Evolutionary conservation across 1,139 yeast genomes (phyloP).

Genomic region (Pichia sp.): DNA sequence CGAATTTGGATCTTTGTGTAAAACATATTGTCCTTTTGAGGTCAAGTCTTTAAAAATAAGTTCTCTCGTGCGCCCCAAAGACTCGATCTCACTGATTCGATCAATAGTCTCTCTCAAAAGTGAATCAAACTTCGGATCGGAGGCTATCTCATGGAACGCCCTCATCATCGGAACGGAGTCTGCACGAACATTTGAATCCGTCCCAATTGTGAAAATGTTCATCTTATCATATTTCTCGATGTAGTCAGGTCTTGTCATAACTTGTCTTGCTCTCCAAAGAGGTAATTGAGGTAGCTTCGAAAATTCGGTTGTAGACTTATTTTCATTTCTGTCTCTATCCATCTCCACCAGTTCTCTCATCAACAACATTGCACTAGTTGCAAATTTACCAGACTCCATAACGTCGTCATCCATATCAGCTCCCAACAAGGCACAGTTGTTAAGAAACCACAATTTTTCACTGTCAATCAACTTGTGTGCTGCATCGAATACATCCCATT

Average conservation of each 20-base stretch:
- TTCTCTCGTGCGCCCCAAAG: constrained; percentile 77
- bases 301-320: constrained; percentile 25
- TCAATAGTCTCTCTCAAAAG: constrained; percentile 66
- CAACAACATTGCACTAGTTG: constrained; percentile 71
- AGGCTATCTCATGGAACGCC: constrained; percentile 75
- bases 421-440: constrained; percentile 77
- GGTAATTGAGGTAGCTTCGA: constrained; percentile 71
- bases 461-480: constrained; percentile 70
- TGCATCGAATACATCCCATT: constrained; percentile 55
- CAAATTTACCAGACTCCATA: constrained; percentile 78
- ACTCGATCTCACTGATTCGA: constrained; percentile 71
- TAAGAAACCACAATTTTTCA: constrained; percentile 81
- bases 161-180: constrained; percentile 89
- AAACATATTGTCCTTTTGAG: constrained; percentile 44
- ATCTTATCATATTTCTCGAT: constrained; percentile 71
- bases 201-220: constrained; percentile 75
- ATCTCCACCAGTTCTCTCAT: constrained; percentile 69
- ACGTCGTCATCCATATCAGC: constrained; percentile 84
- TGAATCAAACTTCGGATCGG: constrained; percentile 67
- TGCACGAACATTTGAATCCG: constrained; percentile 69
- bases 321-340: constrained; percentile 42
- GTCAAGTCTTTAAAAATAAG: constrained; percentile 68
- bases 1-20: constrained; percentile 20
- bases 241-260: constrained; percentile 81
- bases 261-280: constrained; percentile 77